Evolutionary conservation across 768 basidiomycete genomes (phyloP), one percentile per base, ranked within the genome.

Genomic region (Hortiboletus flavorubellus): DNA sequence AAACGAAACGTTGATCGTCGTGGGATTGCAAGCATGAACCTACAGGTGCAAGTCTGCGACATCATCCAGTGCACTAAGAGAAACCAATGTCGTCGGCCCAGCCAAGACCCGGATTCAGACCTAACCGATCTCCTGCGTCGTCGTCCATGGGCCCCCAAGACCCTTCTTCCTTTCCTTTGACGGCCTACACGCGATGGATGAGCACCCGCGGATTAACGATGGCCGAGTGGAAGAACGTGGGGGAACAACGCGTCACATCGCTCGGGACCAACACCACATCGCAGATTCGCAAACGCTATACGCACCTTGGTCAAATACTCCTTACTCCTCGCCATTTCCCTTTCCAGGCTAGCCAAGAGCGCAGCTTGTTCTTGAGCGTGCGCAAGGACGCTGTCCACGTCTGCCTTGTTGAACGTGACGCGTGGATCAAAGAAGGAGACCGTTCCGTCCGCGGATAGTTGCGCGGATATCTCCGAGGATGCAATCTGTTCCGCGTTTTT

Each of bases 271-370:
- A 12, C 26, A 29, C 12, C 26, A 29, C 12, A 33, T 47, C 16
- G 4, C 26, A 38, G 21, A 21, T 21, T 21, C 21, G 21, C 2
- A 21, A 21, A 31, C 30, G n/a, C 23, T 7, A 34, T 12, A 14
- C 73, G 46, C 33, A 87, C 89, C 82, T 92, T 93, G 33, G 63
- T 75, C 62, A 93, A 65, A 58, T 84, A 93, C 44, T 92, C 91
- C 62, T 77, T 86, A 67, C 84, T 86, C 65, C 78, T 75, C 39
- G 78, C 81, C 62, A 86, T 70, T 47, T 68, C 62, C 37, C 48
- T 58, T 51, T 71, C 66, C 9, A 73, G 39, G 39, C 42, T 58
- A 6, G 58, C 56, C 45, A 72, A 59, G 5, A 61, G 41, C 11
- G 60, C 18, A 6, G 64, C 64, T 30, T 73, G 87, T 44, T 73